Base-by-base conservation (phyloP, 805 yeast genomes). In the Cyberlindnera bimundalis region DNA sequence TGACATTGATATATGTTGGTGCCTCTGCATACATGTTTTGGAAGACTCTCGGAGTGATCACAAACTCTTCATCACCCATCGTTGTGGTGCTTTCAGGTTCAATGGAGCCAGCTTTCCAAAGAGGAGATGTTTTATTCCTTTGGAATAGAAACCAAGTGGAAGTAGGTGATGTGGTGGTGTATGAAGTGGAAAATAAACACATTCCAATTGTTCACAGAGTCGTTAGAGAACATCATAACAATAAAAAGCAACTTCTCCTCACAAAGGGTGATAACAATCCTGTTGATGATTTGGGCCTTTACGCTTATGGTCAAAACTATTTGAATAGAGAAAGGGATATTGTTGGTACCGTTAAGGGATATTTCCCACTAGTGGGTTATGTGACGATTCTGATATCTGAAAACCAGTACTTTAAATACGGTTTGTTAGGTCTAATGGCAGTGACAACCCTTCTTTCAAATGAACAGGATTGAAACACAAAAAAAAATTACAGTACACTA, bases 81-180 rank as follows among this genome's bases (percentile, higher is more conserved):
- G 99, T 93, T 16, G 99, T 93, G 21, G 99, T 93, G 9, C 75
- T 93, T 35, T 89, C 98, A 1, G 99, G 99, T 6, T 91, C 98
- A 2, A 93, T 93, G 99, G 99, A 93, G 62, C 99, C 99, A 2
- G 99, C 99, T 2, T 93, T 93, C 73, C 97, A 93, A 65, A 78
- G 99, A 65, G 99, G 99, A 37, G 99, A 93, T 60, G 82, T 93
- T 14, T 67, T 93, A 46, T 81, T 93, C 55, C 68, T 93, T 42
- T 90, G 96, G 96, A 93, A 93, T 64, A 73, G 97, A 51, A 79
- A 83, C 41, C 60, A 63, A 23, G 78, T 81, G 16, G 68, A 76
- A 33, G 93, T 90, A 1, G 99, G 99, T 17, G 99, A 93, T 55
- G 73, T 93, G 18, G 98, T 93, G 12, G 98, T 93, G 6, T 93